A percentile compares a stretch with the other conserved stretches of the same genome.
Evolutionary conservation across 257 asterid species (phyloP).

Genomic region (Scutellaria barbata): DNA sequence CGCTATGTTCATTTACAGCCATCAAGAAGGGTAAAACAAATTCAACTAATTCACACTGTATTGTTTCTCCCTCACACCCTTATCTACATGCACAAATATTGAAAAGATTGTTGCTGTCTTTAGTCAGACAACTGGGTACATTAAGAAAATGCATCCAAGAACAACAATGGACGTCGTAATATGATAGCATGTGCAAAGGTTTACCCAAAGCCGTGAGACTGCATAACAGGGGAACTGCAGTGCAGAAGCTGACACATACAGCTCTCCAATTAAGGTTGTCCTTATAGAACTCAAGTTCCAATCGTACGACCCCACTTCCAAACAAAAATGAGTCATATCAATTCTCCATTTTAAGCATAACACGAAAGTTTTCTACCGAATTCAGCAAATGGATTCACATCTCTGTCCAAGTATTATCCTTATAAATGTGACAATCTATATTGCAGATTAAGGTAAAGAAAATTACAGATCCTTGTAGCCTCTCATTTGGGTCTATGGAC

Average conservation of each 20-base stretch:
- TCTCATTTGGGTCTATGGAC: too few relatives aligned
- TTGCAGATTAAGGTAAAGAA: background rate
- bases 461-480: background rate
- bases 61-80: background rate
- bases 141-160: background rate
- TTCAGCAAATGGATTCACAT: background rate
- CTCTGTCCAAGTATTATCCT: slow-evolving; percentile 1
- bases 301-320: slow-evolving; percentile 12
- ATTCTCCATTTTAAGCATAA: slow-evolving; percentile 9
- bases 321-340: background rate
- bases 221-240: background rate
- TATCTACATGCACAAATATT: background rate
- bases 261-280: background rate
- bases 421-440: background rate
- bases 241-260: slow-evolving; percentile 2
- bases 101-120: background rate
- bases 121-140: background rate
- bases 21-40: slow-evolving; percentile 14
- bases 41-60: background rate
- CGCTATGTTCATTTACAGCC: too few relatives aligned
- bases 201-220: background rate
- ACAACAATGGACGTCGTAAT: background rate
- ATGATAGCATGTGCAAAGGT: background rate
- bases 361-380: background rate
- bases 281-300: background rate